A percentile compares a stretch with the other conserved stretches of the same genome.
Evolutionary conservation across 176 grass and related monocot genomes (phyloP).

Genomic region (Aegilops sharonensis): DNA sequence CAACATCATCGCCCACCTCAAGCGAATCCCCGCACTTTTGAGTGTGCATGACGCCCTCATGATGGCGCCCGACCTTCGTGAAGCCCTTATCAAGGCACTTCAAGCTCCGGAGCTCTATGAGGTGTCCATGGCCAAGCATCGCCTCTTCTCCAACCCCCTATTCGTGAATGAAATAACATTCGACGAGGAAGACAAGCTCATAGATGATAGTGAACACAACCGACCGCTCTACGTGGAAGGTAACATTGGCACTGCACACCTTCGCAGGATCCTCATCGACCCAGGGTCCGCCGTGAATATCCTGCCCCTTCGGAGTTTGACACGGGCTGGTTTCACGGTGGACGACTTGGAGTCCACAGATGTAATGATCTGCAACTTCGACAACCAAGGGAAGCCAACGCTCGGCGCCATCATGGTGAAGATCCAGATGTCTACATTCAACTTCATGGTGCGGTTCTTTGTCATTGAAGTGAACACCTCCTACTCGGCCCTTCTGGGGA

Average conservation of each 20-base stretch:
- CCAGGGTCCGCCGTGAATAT: not conserved
- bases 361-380: not conserved
- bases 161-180: not conserved
- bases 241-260: too few relatives aligned
- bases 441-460: not conserved
- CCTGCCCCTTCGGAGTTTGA: not conserved
- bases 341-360: not conserved
- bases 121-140: not conserved
- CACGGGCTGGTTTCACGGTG: not conserved
- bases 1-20: too few relatives aligned
- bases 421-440: not conserved
- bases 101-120: too few relatives aligned
- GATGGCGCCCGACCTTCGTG: not conserved
- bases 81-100: too few relatives aligned
- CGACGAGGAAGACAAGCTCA: not conserved
- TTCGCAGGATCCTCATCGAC: too few relatives aligned
- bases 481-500: not conserved
- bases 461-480: not conserved
- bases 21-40: not conserved
- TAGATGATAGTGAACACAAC: not conserved
- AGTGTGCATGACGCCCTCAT: not conserved
- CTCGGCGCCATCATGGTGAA: not conserved
- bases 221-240: not conserved
- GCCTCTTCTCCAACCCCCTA: fast-evolving
- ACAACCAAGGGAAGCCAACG: not conserved